Percentiles rank a stretch among this genome's conserved stretches.
Evolutionary conservation across 2,329 filamentous ascomycete genomes (phyloP).

Genomic region (Pestalotiopsis sp.): DNA sequence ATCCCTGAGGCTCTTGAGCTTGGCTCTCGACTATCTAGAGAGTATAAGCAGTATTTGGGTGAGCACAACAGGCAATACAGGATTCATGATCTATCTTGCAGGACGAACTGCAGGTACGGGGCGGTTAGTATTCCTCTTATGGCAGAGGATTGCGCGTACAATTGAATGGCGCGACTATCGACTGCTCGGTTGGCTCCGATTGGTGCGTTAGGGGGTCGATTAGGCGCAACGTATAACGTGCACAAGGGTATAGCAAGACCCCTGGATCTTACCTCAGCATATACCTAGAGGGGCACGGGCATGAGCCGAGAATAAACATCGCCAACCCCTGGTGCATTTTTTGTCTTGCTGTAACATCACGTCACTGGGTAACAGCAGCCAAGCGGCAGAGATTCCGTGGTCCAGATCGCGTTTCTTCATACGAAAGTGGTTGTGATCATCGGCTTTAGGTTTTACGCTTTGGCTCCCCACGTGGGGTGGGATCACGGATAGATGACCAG

Average conservation of each 20-base stretch:
- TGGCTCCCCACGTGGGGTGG: background rate
- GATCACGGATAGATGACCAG: too few species aligned
- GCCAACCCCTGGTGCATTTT: background rate
- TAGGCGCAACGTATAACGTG: background rate
- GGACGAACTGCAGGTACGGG: background rate
- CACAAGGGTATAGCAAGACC: background rate
- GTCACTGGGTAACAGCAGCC: background rate
- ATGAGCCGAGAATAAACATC: background rate
- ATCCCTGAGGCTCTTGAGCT: background rate
- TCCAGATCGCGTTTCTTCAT: background rate
- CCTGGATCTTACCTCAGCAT: background rate
- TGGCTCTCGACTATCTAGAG: background rate
- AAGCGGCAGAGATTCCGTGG: background rate
- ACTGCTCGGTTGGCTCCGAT: conserved; percentile 3
- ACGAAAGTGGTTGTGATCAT: background rate
- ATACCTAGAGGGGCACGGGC: background rate
- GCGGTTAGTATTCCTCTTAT: conserved; percentile 3
- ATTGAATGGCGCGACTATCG: conserved; percentile 2
- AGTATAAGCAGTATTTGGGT: background rate
- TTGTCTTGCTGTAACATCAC: background rate
- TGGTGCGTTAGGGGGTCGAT: background rate
- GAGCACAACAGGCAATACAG: background rate
- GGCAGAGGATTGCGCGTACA: conserved; percentile 1
- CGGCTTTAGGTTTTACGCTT: background rate
- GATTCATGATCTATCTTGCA: background rate